Conservation (phyloP, 2,329 filamentous ascomycete genomes). For the Hymenoscyphus scutula region DNA sequence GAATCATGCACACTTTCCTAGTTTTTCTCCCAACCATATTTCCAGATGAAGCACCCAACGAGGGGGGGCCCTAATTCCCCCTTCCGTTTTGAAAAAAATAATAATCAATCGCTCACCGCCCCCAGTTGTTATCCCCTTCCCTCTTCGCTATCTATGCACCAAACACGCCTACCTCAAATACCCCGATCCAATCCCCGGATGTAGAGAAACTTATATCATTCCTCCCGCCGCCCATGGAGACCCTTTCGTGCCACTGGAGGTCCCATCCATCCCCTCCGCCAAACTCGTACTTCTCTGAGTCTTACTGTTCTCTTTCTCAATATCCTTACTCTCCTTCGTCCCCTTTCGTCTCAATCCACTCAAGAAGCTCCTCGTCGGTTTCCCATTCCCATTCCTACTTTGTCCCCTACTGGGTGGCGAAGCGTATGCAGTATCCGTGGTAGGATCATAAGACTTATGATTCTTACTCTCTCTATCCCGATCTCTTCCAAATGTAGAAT, state of each 20-base stretch:
- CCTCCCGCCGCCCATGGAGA: neutral
- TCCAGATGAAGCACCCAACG: neutral
- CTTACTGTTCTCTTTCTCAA: neutral
- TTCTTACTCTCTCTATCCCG: conserved; percentile 33
- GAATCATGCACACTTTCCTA: neutral
- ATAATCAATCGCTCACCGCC: neutral
- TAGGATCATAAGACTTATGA: conserved; percentile 22
- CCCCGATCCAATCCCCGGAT: neutral
- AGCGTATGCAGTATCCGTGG: conserved; percentile 13
- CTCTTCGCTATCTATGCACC: conserved; percentile 4
- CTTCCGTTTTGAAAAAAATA: neutral
- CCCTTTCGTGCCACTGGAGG: neutral
- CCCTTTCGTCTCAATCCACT: conserved; percentile 30
- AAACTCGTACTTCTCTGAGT: neutral
- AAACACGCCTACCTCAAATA: neutral
- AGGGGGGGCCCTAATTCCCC: neutral
- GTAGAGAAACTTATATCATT: neutral
- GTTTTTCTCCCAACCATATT: neutral
- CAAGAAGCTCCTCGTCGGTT: conserved; percentile 32
- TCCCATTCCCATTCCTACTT: conserved; percentile 31
- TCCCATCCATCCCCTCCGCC: neutral
- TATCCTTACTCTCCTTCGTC: conserved; percentile 8
- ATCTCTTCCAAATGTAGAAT: conserved; percentile 30
- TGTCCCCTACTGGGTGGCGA: conserved; percentile 22
- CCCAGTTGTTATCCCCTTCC: neutral